Conservation (phyloP, 73 alveolate species). For the Tetrahymena thermophila region DNA sequence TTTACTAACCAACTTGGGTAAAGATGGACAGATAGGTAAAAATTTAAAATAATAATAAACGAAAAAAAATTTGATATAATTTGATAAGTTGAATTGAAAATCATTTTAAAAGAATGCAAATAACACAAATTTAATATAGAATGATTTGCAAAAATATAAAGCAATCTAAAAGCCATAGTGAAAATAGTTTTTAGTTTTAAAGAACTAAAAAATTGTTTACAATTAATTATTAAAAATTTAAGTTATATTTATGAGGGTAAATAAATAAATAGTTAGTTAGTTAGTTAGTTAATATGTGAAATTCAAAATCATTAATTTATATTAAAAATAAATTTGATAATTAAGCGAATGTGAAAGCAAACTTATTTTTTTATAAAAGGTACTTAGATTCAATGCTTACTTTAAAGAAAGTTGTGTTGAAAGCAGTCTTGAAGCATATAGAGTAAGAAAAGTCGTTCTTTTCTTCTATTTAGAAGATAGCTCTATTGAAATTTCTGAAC, state of each 20-base stretch:
- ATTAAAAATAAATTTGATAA: not conserved
- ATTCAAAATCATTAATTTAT: not conserved
- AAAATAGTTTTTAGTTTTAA: not conserved
- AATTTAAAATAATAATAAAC: not conserved
- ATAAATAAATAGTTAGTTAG: too few relatives aligned
- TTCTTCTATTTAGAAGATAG: constrained; percentile 85
- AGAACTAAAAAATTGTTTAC: not conserved
- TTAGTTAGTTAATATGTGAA: not conserved
- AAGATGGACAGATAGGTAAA: constrained; percentile 74
- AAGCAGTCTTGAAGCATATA: constrained; percentile 79
- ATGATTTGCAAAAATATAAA: too few relatives aligned
- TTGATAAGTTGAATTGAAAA: too few relatives aligned
- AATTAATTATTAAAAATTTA: not conserved
- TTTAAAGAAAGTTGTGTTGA: constrained; percentile 92
- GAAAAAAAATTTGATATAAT: too few relatives aligned
- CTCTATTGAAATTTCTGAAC: constrained; percentile 74
- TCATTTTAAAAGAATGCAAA: not conserved
- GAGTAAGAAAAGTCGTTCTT: constrained; percentile 67
- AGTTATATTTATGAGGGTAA: not conserved
- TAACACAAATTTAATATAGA: not conserved
- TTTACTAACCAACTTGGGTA: constrained; percentile 86
- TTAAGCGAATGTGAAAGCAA: not conserved
- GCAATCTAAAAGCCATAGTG: not conserved
- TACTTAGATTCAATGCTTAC: constrained; percentile 77
- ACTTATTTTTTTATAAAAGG: constrained; percentile 28